Conservation (phyloP, 2,329 filamentous ascomycete species). For the Nothophoma quercina region DNA sequence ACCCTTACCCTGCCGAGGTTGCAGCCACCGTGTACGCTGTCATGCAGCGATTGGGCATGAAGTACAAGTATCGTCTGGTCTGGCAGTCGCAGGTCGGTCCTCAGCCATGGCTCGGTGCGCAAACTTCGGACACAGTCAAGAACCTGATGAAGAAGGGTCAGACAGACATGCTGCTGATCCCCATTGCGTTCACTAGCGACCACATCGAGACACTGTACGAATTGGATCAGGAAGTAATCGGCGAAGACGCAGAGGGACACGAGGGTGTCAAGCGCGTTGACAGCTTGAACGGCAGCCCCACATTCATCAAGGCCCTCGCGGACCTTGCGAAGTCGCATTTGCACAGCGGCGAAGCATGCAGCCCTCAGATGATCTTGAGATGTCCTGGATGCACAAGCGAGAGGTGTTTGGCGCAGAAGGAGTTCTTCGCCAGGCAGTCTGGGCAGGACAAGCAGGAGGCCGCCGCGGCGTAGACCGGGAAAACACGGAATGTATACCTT, state of each 20-base stretch:
- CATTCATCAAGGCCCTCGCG: conserved; percentile 90
- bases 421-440: conserved; percentile 65
- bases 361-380: conserved; percentile 84
- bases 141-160: conserved; percentile 90
- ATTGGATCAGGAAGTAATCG: conserved; percentile 92
- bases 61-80: conserved; percentile 89
- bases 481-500: conserved; percentile 11
- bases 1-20: conserved; percentile 94
- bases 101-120: conserved; percentile 91
- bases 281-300: conserved; percentile 86
- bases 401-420: conserved; percentile 79
- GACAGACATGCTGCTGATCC: conserved; percentile 88
- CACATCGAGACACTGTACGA: conserved; percentile 98
- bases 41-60: conserved; percentile 88
- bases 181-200: conserved; percentile 98
- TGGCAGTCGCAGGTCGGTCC: conserved; percentile 99
- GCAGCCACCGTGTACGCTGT: conserved; percentile 95
- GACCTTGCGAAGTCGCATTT: conserved; percentile 86
- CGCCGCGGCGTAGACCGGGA: conserved; percentile 17
- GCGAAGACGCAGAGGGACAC: conserved; percentile 69
- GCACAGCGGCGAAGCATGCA: conserved; percentile 73
- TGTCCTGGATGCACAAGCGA: conserved; percentile 95
- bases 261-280: conserved; percentile 81
- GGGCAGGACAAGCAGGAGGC: conserved; percentile 31
- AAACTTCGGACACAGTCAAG: conserved; percentile 87